Percentiles rank a stretch among this genome's conserved stretches.
These are phyloP conservation scores for Magnusiomyces paraingens DNA, from an alignment of 1,139 yeast genomes.

Conservation along the genomic window DNA sequence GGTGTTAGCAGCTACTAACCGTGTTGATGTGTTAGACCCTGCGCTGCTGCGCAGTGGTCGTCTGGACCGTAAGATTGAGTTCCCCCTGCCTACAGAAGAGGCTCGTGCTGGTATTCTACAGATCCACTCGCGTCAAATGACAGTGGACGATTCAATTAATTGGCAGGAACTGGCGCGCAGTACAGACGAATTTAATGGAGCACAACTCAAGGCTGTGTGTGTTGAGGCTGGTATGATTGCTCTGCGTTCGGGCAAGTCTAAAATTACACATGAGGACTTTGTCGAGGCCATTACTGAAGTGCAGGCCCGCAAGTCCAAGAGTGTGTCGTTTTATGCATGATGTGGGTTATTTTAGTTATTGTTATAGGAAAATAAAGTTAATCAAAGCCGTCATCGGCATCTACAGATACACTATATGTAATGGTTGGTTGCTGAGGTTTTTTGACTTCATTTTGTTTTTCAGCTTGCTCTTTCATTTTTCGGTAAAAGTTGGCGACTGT, in stretches of 20 bases:
- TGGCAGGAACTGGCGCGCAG: slow-evolving; percentile 98
- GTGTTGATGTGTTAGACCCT: slow-evolving; percentile 96
- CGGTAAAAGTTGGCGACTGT: slow-evolving; percentile 63
- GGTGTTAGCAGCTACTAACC: slow-evolving; percentile 95
- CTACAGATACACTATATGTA: no score
- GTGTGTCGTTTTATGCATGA: slow-evolving; percentile 91
- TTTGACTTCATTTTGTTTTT: no score
- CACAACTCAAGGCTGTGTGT: slow-evolving; percentile 95
- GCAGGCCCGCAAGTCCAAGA: slow-evolving; percentile 92
- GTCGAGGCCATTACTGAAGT: slow-evolving; percentile 98
- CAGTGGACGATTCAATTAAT: slow-evolving; percentile 86
- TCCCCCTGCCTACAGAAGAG: slow-evolving; percentile 95
- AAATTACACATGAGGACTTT: slow-evolving; percentile 94
- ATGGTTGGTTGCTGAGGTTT: no score
- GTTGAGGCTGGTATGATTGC: slow-evolving; percentile 99
- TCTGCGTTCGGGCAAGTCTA: slow-evolving; percentile 84
- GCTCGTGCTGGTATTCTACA: slow-evolving; percentile 94
- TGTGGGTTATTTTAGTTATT: slow-evolving; percentile 5
- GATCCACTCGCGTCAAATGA: slow-evolving; percentile 95
- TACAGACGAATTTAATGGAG: slow-evolving; percentile 97
- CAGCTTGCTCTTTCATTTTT: slow-evolving; percentile 26
- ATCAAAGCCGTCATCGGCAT: not conserved
- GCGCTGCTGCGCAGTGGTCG: slow-evolving; percentile 96
- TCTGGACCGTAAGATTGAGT: slow-evolving; percentile 94
- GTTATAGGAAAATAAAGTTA: not conserved